These are phyloP conservation scores for Penicillium sp. DNA, from an alignment of 2,329 filamentous ascomycete genomes.

Conservation along the genomic window DNA sequence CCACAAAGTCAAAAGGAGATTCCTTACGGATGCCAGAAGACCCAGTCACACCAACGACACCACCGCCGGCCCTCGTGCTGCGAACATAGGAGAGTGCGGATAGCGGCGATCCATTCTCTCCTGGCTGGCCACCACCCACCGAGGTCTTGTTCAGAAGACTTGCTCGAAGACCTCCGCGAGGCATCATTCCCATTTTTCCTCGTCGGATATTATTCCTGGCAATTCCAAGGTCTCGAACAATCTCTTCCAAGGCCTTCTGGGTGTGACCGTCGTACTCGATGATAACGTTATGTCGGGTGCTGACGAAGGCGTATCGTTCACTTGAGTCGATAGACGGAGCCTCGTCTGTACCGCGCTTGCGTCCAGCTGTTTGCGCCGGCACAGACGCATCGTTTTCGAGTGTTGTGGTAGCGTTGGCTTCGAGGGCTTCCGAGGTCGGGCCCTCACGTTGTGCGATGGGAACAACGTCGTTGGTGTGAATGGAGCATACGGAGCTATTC, in stretches of 20 bases:
- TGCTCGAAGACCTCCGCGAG: slow-evolving; percentile 34
- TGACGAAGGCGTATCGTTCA: slow-evolving; percentile 59
- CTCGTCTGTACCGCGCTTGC: slow-evolving; percentile 46
- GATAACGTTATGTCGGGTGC: slow-evolving; percentile 76
- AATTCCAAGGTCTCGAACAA: slow-evolving; percentile 81
- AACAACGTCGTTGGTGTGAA: slow-evolving; percentile 40
- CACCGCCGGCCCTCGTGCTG: slow-evolving; percentile 4
- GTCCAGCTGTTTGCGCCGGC: slow-evolving; percentile 27
- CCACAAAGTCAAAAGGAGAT: slow-evolving; percentile 72
- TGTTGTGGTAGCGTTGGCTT: slow-evolving; percentile 4
- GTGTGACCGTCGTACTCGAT: slow-evolving; percentile 93
- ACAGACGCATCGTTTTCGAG: slow-evolving; percentile 15
- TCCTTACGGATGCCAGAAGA: slow-evolving; percentile 51
- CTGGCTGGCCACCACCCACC: slow-evolving; percentile 10
- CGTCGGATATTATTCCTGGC: slow-evolving; percentile 85
- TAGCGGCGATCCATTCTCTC: slow-evolving; percentile 13
- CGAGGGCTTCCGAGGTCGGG: slow-evolving; percentile 21
- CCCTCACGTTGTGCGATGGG: slow-evolving; percentile 28
- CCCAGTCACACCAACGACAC: slow-evolving; percentile 26
- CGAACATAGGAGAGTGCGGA: slow-evolving; percentile 21
- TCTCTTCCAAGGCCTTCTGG: slow-evolving; percentile 78
- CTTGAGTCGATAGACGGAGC: slow-evolving; percentile 41
- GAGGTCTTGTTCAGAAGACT: slow-evolving; percentile 25
- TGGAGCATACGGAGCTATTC: slow-evolving; percentile 52
- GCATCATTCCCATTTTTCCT: slow-evolving; percentile 67